A percentile compares a stretch with the other conserved stretches of the same genome.
Evolutionary conservation across 2,329 filamentous ascomycete species (phyloP).

Genomic region (Pseudopithomyces maydicus): DNA sequence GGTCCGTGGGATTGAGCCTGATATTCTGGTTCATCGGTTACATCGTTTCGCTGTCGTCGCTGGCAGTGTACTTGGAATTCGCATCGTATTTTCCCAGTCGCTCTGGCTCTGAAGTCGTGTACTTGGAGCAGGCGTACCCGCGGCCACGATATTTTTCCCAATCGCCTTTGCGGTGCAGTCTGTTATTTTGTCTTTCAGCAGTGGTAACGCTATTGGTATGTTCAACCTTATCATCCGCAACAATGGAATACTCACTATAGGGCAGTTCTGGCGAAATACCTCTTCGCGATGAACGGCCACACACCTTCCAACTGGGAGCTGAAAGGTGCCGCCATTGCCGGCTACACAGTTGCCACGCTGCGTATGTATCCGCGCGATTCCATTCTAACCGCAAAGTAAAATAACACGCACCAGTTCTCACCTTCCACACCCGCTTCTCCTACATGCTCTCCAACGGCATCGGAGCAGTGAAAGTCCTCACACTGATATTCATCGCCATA

Average conservation of each 20-base stretch:
- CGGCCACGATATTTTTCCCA: slow-evolving; percentile 68
- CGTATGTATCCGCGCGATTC: slow-evolving; percentile 46
- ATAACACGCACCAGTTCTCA: slow-evolving; percentile 40
- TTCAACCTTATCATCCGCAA: too few relatives aligned
- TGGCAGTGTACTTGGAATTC: slow-evolving; percentile 67
- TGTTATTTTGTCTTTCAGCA: slow-evolving; percentile 68
- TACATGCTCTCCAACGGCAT: slow-evolving; percentile 62
- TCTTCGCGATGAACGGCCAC: slow-evolving; percentile 62
- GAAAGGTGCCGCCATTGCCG: slow-evolving; percentile 69
- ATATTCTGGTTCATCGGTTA: slow-evolving; percentile 70
- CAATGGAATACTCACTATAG: background rate
- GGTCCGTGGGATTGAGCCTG: slow-evolving; percentile 66
- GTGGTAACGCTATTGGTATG: slow-evolving; percentile 65
- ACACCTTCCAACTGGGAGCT: slow-evolving; percentile 64
- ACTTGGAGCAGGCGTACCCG: slow-evolving; percentile 70
- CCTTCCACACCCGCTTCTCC: slow-evolving; percentile 63
- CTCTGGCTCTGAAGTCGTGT: slow-evolving; percentile 69
- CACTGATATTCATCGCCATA: slow-evolving; percentile 56
- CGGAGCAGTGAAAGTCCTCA: slow-evolving; percentile 63
- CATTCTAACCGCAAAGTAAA: background rate
- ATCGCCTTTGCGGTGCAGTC: slow-evolving; percentile 68
- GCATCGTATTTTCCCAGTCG: slow-evolving; percentile 70
- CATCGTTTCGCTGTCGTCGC: slow-evolving; percentile 60
- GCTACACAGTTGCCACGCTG: slow-evolving; percentile 64
- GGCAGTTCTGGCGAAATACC: slow-evolving; percentile 65